Evolutionary conservation across 139 green algal genomes (phyloP).

Genomic region (Pseudopediastrum boryanum): DNA sequence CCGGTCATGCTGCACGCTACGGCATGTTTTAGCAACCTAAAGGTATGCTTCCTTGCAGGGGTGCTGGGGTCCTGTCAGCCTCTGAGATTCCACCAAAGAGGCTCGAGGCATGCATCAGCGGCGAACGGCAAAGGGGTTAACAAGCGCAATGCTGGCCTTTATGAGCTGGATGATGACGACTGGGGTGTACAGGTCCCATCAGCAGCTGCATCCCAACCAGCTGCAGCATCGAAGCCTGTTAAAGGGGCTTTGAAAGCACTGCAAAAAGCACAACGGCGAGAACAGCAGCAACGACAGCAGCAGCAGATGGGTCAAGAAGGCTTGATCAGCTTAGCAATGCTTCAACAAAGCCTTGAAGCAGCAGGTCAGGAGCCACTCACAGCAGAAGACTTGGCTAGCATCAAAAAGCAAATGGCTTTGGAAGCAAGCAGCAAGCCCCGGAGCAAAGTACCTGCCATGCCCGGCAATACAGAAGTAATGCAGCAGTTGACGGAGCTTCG

Average conservation of each 20-base stretch:
- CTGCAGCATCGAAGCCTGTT: not conserved
- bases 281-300: not conserved
- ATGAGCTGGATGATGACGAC: conserved; percentile 43
- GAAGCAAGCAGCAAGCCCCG: too few species aligned
- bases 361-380: not conserved
- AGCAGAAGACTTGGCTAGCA: not conserved
- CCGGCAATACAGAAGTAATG: too few species aligned
- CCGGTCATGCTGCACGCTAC: too few species aligned
- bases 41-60: too few species aligned
- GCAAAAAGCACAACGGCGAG: not conserved
- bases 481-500: too few species aligned
- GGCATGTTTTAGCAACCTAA: too few species aligned
- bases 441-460: too few species aligned
- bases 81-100: too few species aligned
- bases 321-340: not conserved
- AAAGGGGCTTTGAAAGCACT: too few species aligned
- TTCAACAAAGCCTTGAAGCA: not conserved
- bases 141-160: conserved; percentile 34
- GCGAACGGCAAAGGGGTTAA: too few species aligned
- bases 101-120: too few species aligned
- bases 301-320: not conserved
- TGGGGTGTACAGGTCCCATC: conserved; percentile 20
- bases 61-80: too few species aligned
- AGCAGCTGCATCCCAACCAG: not conserved
- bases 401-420: not conserved